phyloP scores from a whole-genome alignment of 306 rosid species.

The Vicia sativa region DNA sequence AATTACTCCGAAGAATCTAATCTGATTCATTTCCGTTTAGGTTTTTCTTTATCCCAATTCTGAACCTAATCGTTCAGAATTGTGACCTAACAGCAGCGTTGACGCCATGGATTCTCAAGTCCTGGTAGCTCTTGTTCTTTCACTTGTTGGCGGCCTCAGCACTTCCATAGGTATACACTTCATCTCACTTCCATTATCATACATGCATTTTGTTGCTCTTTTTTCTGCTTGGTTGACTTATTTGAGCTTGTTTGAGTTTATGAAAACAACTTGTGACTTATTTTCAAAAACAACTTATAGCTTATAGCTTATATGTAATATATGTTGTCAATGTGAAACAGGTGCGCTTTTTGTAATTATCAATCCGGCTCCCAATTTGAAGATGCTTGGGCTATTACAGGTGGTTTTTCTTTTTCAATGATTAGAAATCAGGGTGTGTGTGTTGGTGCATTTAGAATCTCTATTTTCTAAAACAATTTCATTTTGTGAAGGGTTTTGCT shows the following conservation, averaged over 20 bases:
- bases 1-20: not conserved
- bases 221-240: no score
- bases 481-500: constrained; percentile 79
- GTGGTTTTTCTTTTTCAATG: constrained; percentile 39
- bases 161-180: constrained; percentile 72
- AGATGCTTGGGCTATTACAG: constrained; percentile 93
- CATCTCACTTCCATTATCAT: not conserved
- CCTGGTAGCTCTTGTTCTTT: constrained; percentile 87
- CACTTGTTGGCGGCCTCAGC: constrained; percentile 87
- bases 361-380: constrained; percentile 80
- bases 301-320: no score
- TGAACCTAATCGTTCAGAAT: not conserved
- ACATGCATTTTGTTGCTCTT: no score
- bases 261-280: no score
- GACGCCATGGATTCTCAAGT: constrained; percentile 78
- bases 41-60: not conserved
- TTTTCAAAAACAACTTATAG: no score
- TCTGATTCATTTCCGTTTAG: no score
- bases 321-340: constrained; percentile 48
- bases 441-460: constrained; percentile 11
- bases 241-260: no score
- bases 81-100: not conserved
- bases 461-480: constrained; percentile 23
- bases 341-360: constrained; percentile 83
- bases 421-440: not conserved